Percentiles rank a stretch among this genome's conserved stretches.
Evolutionary conservation across 768 basidiomycete genomes (phyloP).

Genomic region (Lentinula raphanica): DNA sequence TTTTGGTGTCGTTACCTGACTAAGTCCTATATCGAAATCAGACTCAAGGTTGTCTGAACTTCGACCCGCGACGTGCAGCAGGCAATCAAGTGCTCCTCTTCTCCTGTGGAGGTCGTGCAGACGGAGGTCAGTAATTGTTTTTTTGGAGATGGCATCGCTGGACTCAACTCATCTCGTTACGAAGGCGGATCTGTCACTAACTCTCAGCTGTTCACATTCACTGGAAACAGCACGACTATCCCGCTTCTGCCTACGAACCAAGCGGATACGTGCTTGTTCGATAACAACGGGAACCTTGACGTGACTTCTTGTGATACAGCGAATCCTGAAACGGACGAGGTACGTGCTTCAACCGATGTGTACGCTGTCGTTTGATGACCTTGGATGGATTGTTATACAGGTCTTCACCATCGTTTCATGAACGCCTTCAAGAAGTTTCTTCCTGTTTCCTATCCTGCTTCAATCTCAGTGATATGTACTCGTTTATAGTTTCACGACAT

Average conservation of each 20-base stretch:
- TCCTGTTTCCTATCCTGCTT: no score
- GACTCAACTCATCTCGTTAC: neutral
- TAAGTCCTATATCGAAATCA: slow-evolving; percentile 1
- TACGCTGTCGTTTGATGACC: neutral
- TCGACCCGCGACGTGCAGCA: slow-evolving; percentile 15
- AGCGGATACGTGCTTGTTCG: slow-evolving; percentile 5
- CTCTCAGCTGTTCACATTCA: slow-evolving; percentile 19
- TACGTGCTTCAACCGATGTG: neutral
- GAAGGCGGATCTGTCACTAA: slow-evolving; percentile 15
- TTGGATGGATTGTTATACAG: neutral
- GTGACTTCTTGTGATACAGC: slow-evolving; percentile 2
- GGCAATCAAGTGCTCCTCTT: slow-evolving; percentile 20
- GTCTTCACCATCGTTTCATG: slow-evolving; percentile 2
- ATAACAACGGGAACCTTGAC: slow-evolving; percentile 7
- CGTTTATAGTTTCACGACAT: neutral
- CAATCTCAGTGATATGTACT: no score
- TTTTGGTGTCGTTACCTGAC: neutral
- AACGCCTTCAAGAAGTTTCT: no score
- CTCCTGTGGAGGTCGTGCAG: slow-evolving; percentile 21
- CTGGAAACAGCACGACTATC: neutral
- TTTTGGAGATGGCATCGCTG: slow-evolving; percentile 6
- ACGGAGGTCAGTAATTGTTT: slow-evolving; percentile 15
- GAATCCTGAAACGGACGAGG: neutral
- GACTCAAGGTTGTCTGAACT: slow-evolving; percentile 21
- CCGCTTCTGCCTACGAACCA: slow-evolving; percentile 12